Evolutionary conservation across 139 green algal genomes (phyloP), one percentile per base, ranked within the genome.

Genomic region (Gonium pectorale): DNA sequence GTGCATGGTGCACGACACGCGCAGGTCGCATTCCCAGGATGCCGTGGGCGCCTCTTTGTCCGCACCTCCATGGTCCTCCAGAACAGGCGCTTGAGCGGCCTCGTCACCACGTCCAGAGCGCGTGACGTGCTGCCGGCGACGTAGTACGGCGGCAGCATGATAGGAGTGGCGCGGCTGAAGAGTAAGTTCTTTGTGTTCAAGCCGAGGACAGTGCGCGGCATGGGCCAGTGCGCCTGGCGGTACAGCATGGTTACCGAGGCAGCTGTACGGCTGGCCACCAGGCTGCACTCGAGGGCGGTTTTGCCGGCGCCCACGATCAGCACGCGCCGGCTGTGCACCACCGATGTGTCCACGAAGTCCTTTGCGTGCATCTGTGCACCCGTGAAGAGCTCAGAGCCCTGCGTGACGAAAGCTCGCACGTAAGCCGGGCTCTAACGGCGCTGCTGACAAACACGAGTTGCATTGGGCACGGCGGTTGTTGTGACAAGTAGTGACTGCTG

Each of bases 261-360:
- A 8, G 78, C 78, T 1, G 22, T 54, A 17, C 59, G 38, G 21
- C 31, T 5, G 26, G 74, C 74, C 7, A 38, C 41, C 35, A 85
- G 49, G 52, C 41, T 40, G 13, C 29, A 46, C 3, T 88, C 83
- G n/a, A 85, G 2, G 13, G 66, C 83, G 5, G 66, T 80, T 33
- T 83, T 83, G 74, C 83, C 83, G 15, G 62, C 64, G 4, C 83
- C 73, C 51, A 84, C 83, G 0, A 88, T 31, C n/a, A 84, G 40
- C 49, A 84, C 83, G 31, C 44, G 56, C 31, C 40, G 43, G 33
- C 70, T 56, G 3, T 35, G 66, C 19, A 33, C 56, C 43, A 71
- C 15, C 15, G 41, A 41, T 3, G 35, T 27, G 59, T 83, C 59
- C 5, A 31, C 44, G 59, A 72, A 83, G 75, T 74, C 41, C 60